A percentile compares a stretch with the other conserved stretches of the same genome.
phyloP scores from a whole-genome alignment of 2,329 filamentous ascomycete species.

The Fusarium compactum region DNA sequence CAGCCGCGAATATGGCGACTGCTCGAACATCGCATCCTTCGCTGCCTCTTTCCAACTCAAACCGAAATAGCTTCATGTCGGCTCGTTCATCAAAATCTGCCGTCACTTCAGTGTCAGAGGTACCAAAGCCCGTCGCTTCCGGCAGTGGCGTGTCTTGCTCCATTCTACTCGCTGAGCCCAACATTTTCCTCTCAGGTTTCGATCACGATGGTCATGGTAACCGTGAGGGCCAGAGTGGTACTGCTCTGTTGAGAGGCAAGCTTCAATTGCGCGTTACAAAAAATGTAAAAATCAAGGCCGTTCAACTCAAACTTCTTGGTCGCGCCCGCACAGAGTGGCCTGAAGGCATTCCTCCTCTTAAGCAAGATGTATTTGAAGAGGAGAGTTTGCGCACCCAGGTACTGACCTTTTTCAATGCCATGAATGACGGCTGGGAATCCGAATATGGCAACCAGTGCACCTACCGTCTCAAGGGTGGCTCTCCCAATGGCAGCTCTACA shows the following conservation, averaged over 20 bases:
- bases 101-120: constrained; percentile 65
- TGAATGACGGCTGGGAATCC: constrained; percentile 69
- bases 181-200: constrained; percentile 82
- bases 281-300: constrained; percentile 90
- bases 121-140: constrained; percentile 80
- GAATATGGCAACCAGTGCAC: constrained; percentile 74
- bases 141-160: constrained; percentile 81
- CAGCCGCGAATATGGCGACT: constrained; percentile 41
- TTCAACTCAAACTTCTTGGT: constrained; percentile 88
- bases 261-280: constrained; percentile 87
- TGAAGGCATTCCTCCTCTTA: constrained; percentile 90
- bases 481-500: constrained; percentile 53
- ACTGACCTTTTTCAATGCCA: constrained; percentile 91
- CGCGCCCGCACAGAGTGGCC: constrained; percentile 94
- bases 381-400: constrained; percentile 89
- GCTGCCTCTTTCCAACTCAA: constrained; percentile 46
- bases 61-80: constrained; percentile 65
- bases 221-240: constrained; percentile 71
- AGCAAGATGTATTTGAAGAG: constrained; percentile 85
- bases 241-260: constrained; percentile 86
- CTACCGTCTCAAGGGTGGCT: constrained; percentile 60
- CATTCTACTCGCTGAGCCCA: constrained; percentile 82
- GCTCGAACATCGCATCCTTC: constrained; percentile 39
- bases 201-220: constrained; percentile 73
- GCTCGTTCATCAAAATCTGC: constrained; percentile 64